Evolutionary conservation across 1,139 yeast species (phyloP), one percentile per base, ranked within the genome.

Genomic region (Kodamaea ohmeri): DNA sequence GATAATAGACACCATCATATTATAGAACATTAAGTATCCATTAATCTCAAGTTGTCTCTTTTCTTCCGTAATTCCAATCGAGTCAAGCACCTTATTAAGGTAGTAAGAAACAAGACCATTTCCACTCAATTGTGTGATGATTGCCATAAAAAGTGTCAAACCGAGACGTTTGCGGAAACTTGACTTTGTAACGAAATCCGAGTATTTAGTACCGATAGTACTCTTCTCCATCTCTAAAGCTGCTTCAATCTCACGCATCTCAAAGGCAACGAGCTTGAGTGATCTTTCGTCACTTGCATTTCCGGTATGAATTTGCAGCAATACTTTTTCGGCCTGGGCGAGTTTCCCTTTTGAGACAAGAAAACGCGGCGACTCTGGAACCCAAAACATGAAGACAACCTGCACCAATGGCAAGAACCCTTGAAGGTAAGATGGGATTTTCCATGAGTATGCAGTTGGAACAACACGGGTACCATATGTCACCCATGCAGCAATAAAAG

Each of bases 401-500:
- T 54, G 59, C 20, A 52, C 25, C 7, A 53, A 51, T 32, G 63
- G 76, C 53, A 56, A 54, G 30, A 51, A 56, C 36, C 66, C 69
- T 52, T 75, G 80, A 43, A 73, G 52, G 45, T 63, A 63, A 7
- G 76, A 70, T 6, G 78, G 77, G 39, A 72, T 61, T 47, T 66
- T 61, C 78, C 78, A 73, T 11, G 68, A 53, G 40, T 49, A 51
- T 44, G 62, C 55, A 25, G 47, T 47, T 21, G 47, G 36, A n/a
- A 67, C 46, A 14, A 53, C 51, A 41, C 66, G 61, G 11, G 77
- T 66, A 34, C 79, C 80, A 45, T 63, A 73, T 2, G 78, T 66
- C 25, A 71, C 65, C 73, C 78, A 68, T 2, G 83, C 75, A 8
- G 83, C 81, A 34, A 78, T 49, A 24, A 73, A 55, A 9, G 81